These are phyloP conservation scores for Plectosphaerella plurivora DNA, from an alignment of 2,329 filamentous ascomycete species.

Conservation along the genomic window DNA sequence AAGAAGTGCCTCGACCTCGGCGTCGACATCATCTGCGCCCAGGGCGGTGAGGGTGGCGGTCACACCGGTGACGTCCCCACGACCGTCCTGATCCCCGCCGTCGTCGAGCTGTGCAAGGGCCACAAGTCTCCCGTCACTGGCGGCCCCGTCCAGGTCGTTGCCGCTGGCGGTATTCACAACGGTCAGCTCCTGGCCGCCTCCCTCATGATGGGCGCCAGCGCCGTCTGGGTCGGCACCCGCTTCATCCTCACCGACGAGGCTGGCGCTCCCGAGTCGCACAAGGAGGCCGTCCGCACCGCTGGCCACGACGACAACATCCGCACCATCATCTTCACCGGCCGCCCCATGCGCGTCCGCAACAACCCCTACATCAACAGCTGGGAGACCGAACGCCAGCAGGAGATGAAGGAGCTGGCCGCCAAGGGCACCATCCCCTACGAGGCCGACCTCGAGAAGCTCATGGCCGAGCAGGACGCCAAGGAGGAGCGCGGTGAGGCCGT, in stretches of 20 bases:
- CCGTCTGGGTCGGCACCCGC: conserved; percentile 94
- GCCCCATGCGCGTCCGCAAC: conserved; percentile 86
- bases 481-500: conserved; percentile 63
- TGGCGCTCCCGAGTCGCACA: conserved; percentile 87
- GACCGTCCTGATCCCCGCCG: conserved; percentile 85
- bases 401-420: conserved; percentile 87
- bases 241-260: conserved; percentile 95
- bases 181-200: conserved; percentile 85
- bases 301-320: conserved; percentile 94
- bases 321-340: conserved; percentile 97
- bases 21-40: conserved; percentile 95
- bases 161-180: conserved; percentile 91
- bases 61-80: conserved; percentile 95
- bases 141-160: conserved; percentile 82
- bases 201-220: conserved; percentile 86
- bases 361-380: conserved; percentile 95
- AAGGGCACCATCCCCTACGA: conserved; percentile 94
- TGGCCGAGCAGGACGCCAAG: conserved; percentile 58
- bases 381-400: conserved; percentile 83
- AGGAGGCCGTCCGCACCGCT: conserved; percentile 89
- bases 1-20: conserved; percentile 91
- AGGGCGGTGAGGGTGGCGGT: conserved; percentile 95
- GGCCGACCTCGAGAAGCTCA: conserved; percentile 82
- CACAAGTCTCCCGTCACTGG: conserved; percentile 85
- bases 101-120: conserved; percentile 75